Evolutionary conservation across 441 rosid species (phyloP).

Genomic region (Pelargonium citronellum): DNA sequence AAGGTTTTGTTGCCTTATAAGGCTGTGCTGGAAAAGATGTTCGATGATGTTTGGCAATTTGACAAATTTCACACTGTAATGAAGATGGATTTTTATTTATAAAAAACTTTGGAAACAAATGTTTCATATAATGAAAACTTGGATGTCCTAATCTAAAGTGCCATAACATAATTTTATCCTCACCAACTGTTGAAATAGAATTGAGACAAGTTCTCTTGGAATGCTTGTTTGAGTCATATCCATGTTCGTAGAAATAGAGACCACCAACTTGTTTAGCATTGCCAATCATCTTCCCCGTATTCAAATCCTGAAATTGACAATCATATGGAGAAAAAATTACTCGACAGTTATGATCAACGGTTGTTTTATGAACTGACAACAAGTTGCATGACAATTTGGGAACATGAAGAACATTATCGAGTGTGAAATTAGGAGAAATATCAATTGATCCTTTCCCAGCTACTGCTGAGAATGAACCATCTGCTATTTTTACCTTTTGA

Average conservation of each 20-base stretch:
- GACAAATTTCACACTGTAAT: not conserved
- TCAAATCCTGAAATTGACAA: slow-evolving; percentile 1
- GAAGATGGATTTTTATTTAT: not conserved
- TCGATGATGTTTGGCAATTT: not conserved
- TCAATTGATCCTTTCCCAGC: not conserved
- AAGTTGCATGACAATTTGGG: not conserved
- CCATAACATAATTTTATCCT: not conserved
- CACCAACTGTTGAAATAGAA: not conserved
- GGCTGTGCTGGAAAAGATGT: not conserved
- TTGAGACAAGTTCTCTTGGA: not conserved
- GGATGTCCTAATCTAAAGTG: not conserved
- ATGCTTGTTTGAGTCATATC: not conserved
- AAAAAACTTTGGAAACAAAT: not conserved
- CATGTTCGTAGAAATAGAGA: not conserved
- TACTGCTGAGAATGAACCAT: not conserved
- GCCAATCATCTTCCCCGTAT: slow-evolving; percentile 1
- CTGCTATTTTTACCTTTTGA: not conserved
- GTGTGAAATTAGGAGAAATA: not conserved
- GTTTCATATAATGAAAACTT: not conserved
- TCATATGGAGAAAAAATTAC: not conserved
- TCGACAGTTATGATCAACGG: not conserved
- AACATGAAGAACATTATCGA: not conserved
- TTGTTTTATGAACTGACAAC: not conserved
- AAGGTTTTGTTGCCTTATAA: not conserved
- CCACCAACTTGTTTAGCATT: not conserved